A percentile compares a stretch with the other conserved stretches of the same genome.
These are phyloP conservation scores for Phaffia rhodozyma DNA, from an alignment of 1,284 basidiomycete species.

Conservation along the genomic window DNA sequence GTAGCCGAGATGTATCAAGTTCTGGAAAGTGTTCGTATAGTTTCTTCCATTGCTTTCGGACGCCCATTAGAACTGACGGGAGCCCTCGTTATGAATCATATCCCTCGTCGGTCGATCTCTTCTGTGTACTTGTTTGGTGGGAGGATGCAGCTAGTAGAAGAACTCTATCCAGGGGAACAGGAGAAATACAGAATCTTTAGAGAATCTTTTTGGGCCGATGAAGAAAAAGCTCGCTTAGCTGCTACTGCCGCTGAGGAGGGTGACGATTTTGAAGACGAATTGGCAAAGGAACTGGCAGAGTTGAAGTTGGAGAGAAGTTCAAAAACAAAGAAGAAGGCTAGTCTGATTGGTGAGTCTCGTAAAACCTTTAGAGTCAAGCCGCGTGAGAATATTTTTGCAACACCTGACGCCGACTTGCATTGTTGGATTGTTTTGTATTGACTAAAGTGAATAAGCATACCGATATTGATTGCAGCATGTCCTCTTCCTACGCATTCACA, in stretches of 20 bases:
- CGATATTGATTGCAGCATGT: slow-evolving; percentile 11
- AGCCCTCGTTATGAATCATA: no score
- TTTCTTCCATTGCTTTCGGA: neutral
- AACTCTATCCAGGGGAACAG: slow-evolving; percentile 3
- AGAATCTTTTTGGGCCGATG: neutral
- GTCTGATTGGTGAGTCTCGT: no score
- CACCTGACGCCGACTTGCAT: neutral
- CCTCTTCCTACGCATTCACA: neutral
- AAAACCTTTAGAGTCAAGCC: neutral
- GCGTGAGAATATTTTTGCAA: no score
- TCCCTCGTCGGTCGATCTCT: neutral
- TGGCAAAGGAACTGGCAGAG: neutral
- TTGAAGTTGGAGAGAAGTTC: neutral
- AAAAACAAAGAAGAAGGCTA: neutral
- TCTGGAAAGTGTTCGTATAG: neutral
- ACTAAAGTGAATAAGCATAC: neutral
- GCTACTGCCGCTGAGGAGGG: neutral
- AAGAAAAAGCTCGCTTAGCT: neutral
- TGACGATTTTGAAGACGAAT: slow-evolving; percentile 6
- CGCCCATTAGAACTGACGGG: no score
- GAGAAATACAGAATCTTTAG: slow-evolving; percentile 2
- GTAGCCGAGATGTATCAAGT: slow-evolving; percentile 8
- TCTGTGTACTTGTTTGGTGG: neutral
- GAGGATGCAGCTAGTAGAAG: slow-evolving; percentile 6
- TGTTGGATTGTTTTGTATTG: neutral